Percentiles rank a stretch among this genome's conserved stretches.
These are phyloP conservation scores for Thelonectria olida DNA, from an alignment of 2,329 filamentous ascomycete genomes.

Conservation along the genomic window DNA sequence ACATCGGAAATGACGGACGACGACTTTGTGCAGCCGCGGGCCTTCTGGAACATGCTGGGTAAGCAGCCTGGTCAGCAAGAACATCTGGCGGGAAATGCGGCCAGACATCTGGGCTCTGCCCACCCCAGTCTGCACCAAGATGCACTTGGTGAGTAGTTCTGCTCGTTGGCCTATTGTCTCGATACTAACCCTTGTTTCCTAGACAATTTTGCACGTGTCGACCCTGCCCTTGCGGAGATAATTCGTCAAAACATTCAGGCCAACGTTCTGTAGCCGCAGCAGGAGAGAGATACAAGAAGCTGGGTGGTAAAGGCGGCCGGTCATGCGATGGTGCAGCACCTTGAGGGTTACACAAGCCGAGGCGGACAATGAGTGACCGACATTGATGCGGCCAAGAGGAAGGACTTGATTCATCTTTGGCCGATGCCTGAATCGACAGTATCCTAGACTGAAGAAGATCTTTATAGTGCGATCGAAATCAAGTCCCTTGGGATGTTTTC, in stretches of 20 bases:
- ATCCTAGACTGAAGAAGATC: too few species aligned
- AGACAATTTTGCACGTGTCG: conserved; percentile 5
- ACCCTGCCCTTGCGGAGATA: background rate
- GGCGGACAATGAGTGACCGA: too few species aligned
- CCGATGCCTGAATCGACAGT: too few species aligned
- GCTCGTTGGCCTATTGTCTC: background rate
- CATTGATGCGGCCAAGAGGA: too few species aligned
- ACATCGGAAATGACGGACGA: conserved; percentile 32
- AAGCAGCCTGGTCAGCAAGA: conserved; percentile 8
- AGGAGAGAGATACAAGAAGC: too few species aligned
- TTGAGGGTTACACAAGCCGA: too few species aligned
- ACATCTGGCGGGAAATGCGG: conserved; percentile 1
- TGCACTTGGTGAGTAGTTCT: conserved; percentile 2
- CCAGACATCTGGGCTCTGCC: conserved; percentile 1
- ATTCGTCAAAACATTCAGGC: background rate
- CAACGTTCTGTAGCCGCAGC: too few species aligned
- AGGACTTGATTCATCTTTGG: too few species aligned
- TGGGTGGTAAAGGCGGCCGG: too few species aligned
- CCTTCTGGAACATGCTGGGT: conserved; percentile 8
- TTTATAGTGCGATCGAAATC: too few species aligned
- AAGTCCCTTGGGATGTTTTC: too few species aligned
- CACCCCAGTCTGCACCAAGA: background rate
- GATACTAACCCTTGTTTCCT: background rate
- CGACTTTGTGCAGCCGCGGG: conserved; percentile 14
- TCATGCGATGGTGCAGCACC: too few species aligned